These are phyloP conservation scores for Ambrosia hybrid DNA, from an alignment of 140 eudicot species.

Conservation along the genomic window DNA sequence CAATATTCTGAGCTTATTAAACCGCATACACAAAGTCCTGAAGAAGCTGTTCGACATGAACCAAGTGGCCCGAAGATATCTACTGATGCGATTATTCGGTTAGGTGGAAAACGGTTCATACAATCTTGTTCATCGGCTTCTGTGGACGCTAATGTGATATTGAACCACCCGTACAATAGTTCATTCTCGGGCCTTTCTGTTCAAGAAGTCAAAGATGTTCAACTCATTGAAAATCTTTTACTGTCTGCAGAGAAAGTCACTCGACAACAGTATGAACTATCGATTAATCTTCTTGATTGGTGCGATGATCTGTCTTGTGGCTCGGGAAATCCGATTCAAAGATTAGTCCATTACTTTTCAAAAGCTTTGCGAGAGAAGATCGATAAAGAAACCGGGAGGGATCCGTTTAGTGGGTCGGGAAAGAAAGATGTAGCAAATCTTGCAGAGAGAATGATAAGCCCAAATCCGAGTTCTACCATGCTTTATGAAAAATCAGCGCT, in stretches of 20 bases:
- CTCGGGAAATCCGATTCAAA: conserved; percentile 35
- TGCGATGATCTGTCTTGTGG: conserved; percentile 27
- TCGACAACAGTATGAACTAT: conserved; percentile 33
- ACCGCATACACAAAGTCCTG: conserved; percentile 13
- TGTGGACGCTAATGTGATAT: conserved; percentile 10
- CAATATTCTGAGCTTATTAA: conserved; percentile 37
- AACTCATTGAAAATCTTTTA: conserved; percentile 36
- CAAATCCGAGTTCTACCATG: conserved; percentile 14
- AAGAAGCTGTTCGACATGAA: neutral
- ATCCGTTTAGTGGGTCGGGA: neutral
- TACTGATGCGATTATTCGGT: conserved; percentile 30
- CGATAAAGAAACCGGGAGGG: conserved; percentile 25
- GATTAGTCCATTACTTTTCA: conserved; percentile 37
- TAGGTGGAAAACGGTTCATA: conserved; percentile 45
- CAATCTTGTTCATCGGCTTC: conserved; percentile 35
- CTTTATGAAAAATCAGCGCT: conserved; percentile 38
- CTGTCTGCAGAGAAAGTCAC: conserved; percentile 41
- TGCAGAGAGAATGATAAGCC: conserved; percentile 13
- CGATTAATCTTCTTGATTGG: conserved; percentile 37
- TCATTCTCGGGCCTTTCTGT: conserved; percentile 33
- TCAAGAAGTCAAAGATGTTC: conserved; percentile 32
- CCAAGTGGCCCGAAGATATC: conserved; percentile 29
- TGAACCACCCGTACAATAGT: conserved; percentile 32
- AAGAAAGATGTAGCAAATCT: conserved; percentile 17
- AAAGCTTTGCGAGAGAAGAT: conserved; percentile 37